A percentile compares a stretch with the other conserved stretches of the same genome.
These are phyloP conservation scores for Gremmenia infestans DNA, from an alignment of 2,329 filamentous ascomycete genomes.

Conservation along the genomic window DNA sequence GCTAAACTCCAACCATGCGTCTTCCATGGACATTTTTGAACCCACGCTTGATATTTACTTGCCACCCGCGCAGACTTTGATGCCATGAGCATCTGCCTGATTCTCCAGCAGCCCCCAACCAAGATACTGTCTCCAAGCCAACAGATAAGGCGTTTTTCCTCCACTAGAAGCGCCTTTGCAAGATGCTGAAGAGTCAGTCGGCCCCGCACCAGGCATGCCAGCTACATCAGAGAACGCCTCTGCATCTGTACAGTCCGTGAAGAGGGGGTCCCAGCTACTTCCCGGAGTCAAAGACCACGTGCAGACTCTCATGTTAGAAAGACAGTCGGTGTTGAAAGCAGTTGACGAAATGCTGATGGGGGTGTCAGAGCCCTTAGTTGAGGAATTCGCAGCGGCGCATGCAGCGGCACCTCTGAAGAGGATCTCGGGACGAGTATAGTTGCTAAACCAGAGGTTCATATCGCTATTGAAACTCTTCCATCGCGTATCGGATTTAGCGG, in stretches of 20 bases:
- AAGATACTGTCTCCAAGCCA: not conserved
- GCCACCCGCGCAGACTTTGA: too few species aligned
- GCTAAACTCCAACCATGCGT: too few species aligned
- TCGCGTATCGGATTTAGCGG: slow-evolving; percentile 16
- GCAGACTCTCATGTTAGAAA: not conserved
- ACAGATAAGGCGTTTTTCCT: not conserved
- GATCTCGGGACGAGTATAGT: not conserved
- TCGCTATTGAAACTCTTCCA: not conserved
- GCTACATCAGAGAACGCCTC: not conserved
- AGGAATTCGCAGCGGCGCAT: not conserved
- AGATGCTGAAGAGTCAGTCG: not conserved
- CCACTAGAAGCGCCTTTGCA: not conserved
- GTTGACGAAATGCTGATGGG: not conserved
- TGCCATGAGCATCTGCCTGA: too few species aligned
- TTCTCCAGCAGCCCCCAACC: not conserved
- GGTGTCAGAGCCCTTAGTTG: not conserved
- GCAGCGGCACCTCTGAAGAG: not conserved
- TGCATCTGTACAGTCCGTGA: not conserved
- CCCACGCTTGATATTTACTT: too few species aligned
- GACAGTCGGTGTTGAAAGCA: not conserved
- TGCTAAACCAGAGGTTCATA: not conserved
- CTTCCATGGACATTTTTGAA: too few species aligned
- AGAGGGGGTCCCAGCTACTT: not conserved
- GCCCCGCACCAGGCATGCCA: not conserved
- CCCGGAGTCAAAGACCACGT: not conserved